Conservation (phyloP, 192 early-diverging fungal species). For the Coemansia sp. region DNA sequence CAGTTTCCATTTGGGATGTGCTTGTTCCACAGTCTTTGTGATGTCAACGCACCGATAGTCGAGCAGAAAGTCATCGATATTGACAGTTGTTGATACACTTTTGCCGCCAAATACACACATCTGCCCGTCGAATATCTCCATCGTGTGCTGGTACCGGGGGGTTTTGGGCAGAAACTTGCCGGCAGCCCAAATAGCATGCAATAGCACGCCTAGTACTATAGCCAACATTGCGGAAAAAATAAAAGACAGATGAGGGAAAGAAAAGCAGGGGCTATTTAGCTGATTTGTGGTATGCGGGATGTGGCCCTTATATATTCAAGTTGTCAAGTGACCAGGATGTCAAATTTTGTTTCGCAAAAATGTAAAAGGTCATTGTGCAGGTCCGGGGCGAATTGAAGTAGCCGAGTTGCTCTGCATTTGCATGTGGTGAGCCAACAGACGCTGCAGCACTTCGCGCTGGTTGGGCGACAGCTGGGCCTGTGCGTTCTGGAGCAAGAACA, state of each 20-base stretch:
- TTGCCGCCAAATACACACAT: constrained; percentile 51
- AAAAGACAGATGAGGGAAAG: constrained; percentile 4
- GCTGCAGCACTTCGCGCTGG: constrained; percentile 26
- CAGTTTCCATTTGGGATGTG: constrained; percentile 25
- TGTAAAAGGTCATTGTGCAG: constrained; percentile 24
- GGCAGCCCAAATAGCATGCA: constrained; percentile 6
- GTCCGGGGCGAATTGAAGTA: constrained; percentile 6
- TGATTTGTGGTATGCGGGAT: no score
- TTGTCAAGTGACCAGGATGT: constrained; percentile 4
- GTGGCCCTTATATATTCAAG: background rate
- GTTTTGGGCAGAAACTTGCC: constrained; percentile 8
- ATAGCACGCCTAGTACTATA: background rate
- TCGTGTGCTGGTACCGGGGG: constrained; percentile 47
- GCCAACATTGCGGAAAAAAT: background rate
- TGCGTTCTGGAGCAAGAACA: constrained; percentile 26
- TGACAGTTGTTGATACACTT: constrained; percentile 2
- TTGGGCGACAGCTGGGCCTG: constrained; percentile 31
- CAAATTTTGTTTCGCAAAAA: constrained; percentile 5
- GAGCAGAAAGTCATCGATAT: constrained; percentile 27
- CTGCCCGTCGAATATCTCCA: constrained; percentile 46
- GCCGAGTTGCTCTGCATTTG: constrained; percentile 12
- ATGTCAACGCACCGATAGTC: constrained; percentile 46
- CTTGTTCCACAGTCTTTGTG: constrained; percentile 28
- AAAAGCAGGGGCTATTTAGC: background rate
- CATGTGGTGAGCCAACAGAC: constrained; percentile 21